Conservation (phyloP, 192 early-diverging fungal species). For the Spizellomyces sp. region DNA sequence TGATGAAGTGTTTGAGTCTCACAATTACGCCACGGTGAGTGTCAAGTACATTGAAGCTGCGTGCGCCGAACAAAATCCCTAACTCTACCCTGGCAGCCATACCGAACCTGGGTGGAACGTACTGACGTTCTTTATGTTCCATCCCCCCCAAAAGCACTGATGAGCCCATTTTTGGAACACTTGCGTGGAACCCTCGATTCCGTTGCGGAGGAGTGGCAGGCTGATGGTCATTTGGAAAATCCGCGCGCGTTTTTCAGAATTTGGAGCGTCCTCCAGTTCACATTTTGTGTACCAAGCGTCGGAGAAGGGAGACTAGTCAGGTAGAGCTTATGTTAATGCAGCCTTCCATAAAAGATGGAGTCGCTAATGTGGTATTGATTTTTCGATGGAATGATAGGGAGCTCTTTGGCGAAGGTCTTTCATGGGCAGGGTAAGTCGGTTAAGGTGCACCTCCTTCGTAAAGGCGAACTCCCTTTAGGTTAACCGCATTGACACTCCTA, state of each 20-base stretch:
- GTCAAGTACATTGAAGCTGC: not conserved
- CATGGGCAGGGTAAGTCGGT: constrained; percentile 41
- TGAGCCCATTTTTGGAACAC: constrained; percentile 24
- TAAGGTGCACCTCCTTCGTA: not conserved
- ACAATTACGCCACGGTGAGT: constrained; percentile 13
- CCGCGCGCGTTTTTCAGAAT: constrained; percentile 43
- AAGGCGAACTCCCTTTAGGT: not conserved
- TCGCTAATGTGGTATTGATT: not conserved
- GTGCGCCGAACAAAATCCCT: not conserved
- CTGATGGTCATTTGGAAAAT: constrained; percentile 37
- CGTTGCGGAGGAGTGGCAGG: constrained; percentile 34
- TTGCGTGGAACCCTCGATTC: constrained; percentile 22
- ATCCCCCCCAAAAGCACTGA: constrained; percentile 14
- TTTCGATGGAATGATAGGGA: constrained; percentile 24
- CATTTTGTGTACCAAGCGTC: constrained; percentile 33
- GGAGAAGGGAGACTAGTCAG: constrained; percentile 28
- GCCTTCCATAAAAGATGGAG: not conserved
- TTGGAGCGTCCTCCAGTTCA: constrained; percentile 47
- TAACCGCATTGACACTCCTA: not conserved
- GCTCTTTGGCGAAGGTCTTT: constrained; percentile 49
- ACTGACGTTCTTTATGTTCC: constrained; percentile 15
- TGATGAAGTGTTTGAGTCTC: constrained; percentile 11
- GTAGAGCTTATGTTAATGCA: not conserved
- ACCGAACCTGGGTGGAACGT: constrained; percentile 15
- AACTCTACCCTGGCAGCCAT: constrained; percentile 7